Evolutionary conservation across 2,329 filamentous ascomycete species (phyloP).

Genomic region (Calonectria ilicicola): DNA sequence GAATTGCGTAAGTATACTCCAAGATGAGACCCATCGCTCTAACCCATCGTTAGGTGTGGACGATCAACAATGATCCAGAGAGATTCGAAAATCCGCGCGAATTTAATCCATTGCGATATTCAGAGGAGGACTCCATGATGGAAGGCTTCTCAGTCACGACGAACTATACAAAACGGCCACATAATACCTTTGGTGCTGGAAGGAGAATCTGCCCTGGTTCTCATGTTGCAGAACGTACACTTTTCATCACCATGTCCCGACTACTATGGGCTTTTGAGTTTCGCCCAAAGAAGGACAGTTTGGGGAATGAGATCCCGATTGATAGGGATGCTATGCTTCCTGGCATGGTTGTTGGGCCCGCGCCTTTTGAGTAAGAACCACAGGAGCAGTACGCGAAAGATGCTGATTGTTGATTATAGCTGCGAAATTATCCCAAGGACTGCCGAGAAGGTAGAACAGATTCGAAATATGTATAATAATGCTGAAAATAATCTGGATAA

Average conservation of each 20-base stretch:
- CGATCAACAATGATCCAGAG: neutral
- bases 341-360: neutral
- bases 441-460: neutral
- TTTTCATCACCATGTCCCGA: slow-evolving; percentile 1
- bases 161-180: neutral
- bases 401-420: too few species aligned
- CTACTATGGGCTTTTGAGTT: neutral
- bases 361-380: neutral
- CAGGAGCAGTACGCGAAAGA: too few species aligned
- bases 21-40: neutral
- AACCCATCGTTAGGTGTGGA: neutral
- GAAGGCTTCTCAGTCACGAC: neutral
- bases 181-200: neutral
- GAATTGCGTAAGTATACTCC: neutral
- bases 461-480: neutral
- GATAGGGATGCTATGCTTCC: neutral
- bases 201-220: neutral
- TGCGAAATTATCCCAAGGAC: neutral
- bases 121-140: neutral
- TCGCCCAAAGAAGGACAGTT: neutral
- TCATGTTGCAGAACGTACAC: neutral
- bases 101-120: neutral
- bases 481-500: neutral
- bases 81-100: neutral
- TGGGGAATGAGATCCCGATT: neutral